Conservation (phyloP, 176 grass and related monocot species). For the Poa pratensis region DNA sequence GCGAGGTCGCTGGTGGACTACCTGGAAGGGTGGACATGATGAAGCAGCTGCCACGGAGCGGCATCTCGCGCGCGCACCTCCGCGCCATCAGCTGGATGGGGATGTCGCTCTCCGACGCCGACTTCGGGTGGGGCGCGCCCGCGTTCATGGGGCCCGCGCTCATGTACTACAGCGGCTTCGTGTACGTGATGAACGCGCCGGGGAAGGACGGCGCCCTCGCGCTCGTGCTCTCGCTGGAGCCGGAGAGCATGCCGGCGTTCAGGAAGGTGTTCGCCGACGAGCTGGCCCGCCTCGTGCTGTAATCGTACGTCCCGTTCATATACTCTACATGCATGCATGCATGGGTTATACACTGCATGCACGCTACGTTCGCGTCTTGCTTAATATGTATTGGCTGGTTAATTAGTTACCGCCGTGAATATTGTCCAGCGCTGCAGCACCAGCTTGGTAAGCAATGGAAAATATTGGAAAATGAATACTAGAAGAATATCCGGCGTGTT, state of each 20-base stretch:
- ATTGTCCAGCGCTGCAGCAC: too few species aligned
- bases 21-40: not conserved
- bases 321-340: too few species aligned
- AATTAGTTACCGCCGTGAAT: too few species aligned
- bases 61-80: constrained; percentile 35
- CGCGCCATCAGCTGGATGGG: constrained; percentile 26
- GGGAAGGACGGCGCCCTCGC: constrained; percentile 54
- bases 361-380: too few species aligned
- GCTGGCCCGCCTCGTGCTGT: not conserved
- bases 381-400: too few species aligned
- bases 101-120: constrained; percentile 51
- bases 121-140: constrained; percentile 57
- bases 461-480: too few species aligned
- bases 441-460: too few species aligned
- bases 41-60: constrained; percentile 1
- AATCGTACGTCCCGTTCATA: not conserved
- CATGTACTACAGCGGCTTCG: constrained; percentile 23
- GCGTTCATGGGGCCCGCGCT: not conserved
- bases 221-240: constrained; percentile 65
- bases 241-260: constrained; percentile 64
- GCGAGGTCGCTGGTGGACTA: not conserved
- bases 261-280: constrained; percentile 59
- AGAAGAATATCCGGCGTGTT: too few species aligned
- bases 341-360: too few species aligned
- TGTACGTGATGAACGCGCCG: not conserved